Conservation (phyloP, 805 yeast genomes). For the Saccharomycopsis sp. region DNA sequence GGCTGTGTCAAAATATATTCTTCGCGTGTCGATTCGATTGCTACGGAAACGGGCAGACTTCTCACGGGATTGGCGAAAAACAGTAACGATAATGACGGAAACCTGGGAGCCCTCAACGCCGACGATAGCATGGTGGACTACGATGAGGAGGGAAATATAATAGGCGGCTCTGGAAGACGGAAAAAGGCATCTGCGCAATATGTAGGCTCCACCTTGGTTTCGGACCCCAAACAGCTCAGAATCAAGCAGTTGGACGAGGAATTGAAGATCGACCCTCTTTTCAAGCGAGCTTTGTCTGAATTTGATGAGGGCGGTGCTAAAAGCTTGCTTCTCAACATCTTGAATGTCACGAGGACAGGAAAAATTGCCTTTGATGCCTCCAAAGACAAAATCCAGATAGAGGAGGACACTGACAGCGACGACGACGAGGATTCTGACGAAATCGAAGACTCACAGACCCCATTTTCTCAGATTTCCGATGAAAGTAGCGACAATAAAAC, state of each 20-base stretch:
- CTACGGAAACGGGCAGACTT: slow-evolving; percentile 78
- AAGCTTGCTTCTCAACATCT: slow-evolving; percentile 53
- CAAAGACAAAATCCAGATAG: slow-evolving; percentile 7
- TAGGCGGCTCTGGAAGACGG: slow-evolving; percentile 23
- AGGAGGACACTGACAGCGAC: background rate
- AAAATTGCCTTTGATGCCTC: slow-evolving; percentile 60
- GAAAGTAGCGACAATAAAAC: slow-evolving; percentile 26
- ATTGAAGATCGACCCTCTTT: slow-evolving; percentile 61
- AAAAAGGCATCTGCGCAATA: slow-evolving; percentile 23
- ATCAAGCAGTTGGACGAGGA: slow-evolving; percentile 56
- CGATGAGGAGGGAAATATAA: slow-evolving; percentile 25
- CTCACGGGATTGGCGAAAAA: slow-evolving; percentile 58
- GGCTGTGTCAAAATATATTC: slow-evolving; percentile 91
- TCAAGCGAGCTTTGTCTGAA: slow-evolving; percentile 64
- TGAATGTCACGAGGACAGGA: slow-evolving; percentile 46
- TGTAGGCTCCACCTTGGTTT: slow-evolving; percentile 41
- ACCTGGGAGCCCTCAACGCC: slow-evolving; percentile 23
- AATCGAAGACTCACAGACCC: background rate
- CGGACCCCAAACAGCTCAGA: slow-evolving; percentile 40
- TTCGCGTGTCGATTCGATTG: slow-evolving; percentile 87
- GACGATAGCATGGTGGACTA: slow-evolving; percentile 23
- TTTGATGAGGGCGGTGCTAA: slow-evolving; percentile 81
- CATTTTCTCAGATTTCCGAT: background rate
- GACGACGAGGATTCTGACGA: background rate
- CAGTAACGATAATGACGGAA: slow-evolving; percentile 21